Base-by-base conservation (phyloP, 176 grass and related monocot genomes). In the Puccinellia tenuiflora region DNA sequence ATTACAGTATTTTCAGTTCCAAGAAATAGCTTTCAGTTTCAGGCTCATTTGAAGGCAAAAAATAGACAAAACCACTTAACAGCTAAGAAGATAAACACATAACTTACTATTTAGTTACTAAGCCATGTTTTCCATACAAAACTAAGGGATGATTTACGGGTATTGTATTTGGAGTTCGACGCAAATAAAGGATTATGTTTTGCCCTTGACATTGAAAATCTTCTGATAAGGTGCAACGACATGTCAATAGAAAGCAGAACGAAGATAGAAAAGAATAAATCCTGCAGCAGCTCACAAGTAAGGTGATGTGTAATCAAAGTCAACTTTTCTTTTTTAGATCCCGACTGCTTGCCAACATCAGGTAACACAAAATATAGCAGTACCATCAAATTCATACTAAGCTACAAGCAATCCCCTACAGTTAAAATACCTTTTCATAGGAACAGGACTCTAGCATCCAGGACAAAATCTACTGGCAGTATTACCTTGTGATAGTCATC, bases 401-500 rank as follows among this genome's bases (percentile, higher is more conserved):
- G 17, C 38, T 69, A 85, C 38, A 66, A 67, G 48, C 74, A n/a
- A 84, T 35, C 37, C 34, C 61, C 28, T 75, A 35, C 37, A 76
- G 75, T 61, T 20, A 40, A 88, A 68, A 81, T 33, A 46, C 9
- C 1, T 68, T 70, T 70, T 6, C 25, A 9, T 84, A 28, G 9
- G 37, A 83, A 67, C 24, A 43, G 11, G 40, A 60, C 13, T 76
- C 7, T 45, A 84, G 24, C 28, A 50, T 53, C 26, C 16, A 38
- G 18, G 73, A 82, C 31, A 77, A 77, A 73, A 31, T 74, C 48
- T 55, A 75, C 10, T 30, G 68, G 12, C 30, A 77, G 68, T 18
- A 24, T 81, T 89, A 97, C 95, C 83, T 94, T 86, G 71, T 98
- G 35, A 83, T 95, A 98, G 50, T 98, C 96, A 88, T 88, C 77